phyloP scores from a whole-genome alignment of 768 basidiomycete genomes.

The Tulasnella sp. region DNA sequence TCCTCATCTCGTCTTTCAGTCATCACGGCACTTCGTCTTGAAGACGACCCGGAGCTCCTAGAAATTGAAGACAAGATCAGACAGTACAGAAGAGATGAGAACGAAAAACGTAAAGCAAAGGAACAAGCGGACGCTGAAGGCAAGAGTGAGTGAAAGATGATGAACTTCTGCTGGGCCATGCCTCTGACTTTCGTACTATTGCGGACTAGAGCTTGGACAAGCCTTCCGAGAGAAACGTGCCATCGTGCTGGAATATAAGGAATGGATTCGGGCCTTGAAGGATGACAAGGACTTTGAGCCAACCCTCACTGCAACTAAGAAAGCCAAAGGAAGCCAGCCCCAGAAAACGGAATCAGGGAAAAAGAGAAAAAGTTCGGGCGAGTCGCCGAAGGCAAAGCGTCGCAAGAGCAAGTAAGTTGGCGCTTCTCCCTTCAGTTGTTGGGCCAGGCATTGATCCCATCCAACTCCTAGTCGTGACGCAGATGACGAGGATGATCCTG shows the following conservation, averaged over 20 bases:
- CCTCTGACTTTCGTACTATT: neutral
- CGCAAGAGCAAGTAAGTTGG: constrained; percentile 27
- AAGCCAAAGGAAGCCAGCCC: constrained; percentile 23
- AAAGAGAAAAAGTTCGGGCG: constrained; percentile 45
- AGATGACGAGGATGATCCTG: constrained; percentile 24
- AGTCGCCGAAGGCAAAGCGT: constrained; percentile 38
- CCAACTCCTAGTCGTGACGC: constrained; percentile 26
- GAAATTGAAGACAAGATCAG: constrained; percentile 44
- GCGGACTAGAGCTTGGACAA: constrained; percentile 28
- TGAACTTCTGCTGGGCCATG: constrained; percentile 28
- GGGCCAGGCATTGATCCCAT: neutral
- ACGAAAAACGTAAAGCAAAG: constrained; percentile 40
- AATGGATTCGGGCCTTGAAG: constrained; percentile 42
- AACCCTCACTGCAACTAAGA: constrained; percentile 34
- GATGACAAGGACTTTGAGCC: constrained; percentile 41
- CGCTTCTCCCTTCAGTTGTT: neutral
- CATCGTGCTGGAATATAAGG: constrained; percentile 24
- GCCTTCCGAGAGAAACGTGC: constrained; percentile 38
- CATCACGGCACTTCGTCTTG: constrained; percentile 42
- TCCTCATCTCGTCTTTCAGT: constrained; percentile 24
- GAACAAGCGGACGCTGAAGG: constrained; percentile 32
- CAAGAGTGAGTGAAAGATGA: constrained; percentile 37
- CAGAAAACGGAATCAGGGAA: constrained; percentile 29
- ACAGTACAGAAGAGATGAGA: constrained; percentile 31
- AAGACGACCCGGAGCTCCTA: constrained; percentile 47